phyloP scores from a whole-genome alignment of 2,329 filamentous ascomycete species.

The Colletotrichum sp. region DNA sequence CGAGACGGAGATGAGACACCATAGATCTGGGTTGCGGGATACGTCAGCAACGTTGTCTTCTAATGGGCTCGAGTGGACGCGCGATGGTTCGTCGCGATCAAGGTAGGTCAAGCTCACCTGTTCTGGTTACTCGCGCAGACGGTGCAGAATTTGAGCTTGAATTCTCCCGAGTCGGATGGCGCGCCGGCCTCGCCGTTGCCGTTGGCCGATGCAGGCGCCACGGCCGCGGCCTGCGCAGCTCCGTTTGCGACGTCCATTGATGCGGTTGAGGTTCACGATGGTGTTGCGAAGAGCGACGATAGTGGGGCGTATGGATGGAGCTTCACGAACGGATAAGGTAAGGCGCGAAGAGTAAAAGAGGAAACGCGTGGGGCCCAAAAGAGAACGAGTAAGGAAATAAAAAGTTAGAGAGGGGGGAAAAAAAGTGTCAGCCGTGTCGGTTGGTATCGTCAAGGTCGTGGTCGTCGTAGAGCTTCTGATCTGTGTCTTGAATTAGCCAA shows the following conservation, averaged over 20 bases:
- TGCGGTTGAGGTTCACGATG: background rate
- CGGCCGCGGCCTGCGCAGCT: conserved; percentile 25
- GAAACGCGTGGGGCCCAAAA: background rate
- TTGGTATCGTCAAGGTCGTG: background rate
- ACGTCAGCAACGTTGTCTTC: background rate
- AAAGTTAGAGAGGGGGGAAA: background rate
- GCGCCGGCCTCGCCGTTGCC: conserved; percentile 55
- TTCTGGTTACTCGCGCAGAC: conserved; percentile 99
- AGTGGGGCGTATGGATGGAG: background rate
- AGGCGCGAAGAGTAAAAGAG: background rate
- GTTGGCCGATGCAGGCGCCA: conserved; percentile 30
- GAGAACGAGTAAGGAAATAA: background rate
- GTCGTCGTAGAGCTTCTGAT: background rate
- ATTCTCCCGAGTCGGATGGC: conserved; percentile 53
- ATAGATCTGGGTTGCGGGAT: conserved; percentile 69
- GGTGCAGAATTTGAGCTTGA: conserved; percentile 95
- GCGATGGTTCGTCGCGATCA: background rate
- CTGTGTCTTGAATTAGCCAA: conserved; percentile 17
- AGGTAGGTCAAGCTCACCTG: conserved; percentile 56
- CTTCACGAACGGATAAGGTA: background rate
- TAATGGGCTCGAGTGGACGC: background rate
- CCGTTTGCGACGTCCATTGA: conserved; percentile 49
- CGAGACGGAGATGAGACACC: conserved; percentile 96
- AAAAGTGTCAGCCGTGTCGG: conserved; percentile 24
- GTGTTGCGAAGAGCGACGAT: background rate